Evolutionary conservation across 495 filamentous ascomycete species (phyloP).

Genomic region (Trichoderma orchidacearum): DNA sequence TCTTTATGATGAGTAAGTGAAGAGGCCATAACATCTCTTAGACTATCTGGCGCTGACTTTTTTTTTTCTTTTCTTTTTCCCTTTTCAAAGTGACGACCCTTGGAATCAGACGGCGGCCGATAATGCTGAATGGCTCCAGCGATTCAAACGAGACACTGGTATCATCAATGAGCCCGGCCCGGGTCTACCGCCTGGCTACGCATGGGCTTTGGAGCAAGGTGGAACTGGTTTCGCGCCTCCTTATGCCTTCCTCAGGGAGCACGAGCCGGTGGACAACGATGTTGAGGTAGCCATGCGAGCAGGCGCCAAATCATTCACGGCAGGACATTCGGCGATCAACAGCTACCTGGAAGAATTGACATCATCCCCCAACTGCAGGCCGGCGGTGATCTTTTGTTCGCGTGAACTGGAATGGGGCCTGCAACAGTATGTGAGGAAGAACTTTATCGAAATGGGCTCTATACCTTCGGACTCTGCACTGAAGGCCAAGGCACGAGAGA

Average conservation of each 20-base stretch:
- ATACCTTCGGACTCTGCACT: constrained; percentile 30
- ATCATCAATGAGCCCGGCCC: constrained; percentile 32
- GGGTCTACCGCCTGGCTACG: constrained; percentile 19
- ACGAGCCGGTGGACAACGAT: constrained; percentile 4
- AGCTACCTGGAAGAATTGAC: constrained; percentile 22
- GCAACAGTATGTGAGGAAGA: constrained; percentile 20
- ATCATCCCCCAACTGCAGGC: constrained; percentile 17
- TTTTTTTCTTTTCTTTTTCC: too few relatives aligned
- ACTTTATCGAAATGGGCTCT: constrained; percentile 8
- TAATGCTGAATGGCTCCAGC: constrained; percentile 55
- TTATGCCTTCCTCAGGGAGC: constrained; percentile 1
- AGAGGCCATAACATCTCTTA: not conserved
- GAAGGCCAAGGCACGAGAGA: constrained; percentile 23
- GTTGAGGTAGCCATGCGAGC: constrained; percentile 13
- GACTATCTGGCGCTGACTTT: not conserved
- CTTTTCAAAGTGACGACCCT: constrained; percentile 52
- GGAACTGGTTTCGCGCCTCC: constrained; percentile 37
- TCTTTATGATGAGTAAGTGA: constrained; percentile 36
- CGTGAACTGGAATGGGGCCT: constrained; percentile 35
- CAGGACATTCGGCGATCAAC: constrained; percentile 22
- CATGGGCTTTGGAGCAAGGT: constrained; percentile 27
- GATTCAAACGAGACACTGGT: constrained; percentile 52
- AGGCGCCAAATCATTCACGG: constrained; percentile 18
- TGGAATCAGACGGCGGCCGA: constrained; percentile 69
- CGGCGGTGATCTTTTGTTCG: constrained; percentile 35